Percentiles rank a stretch among this genome's conserved stretches.
Evolutionary conservation across 2,329 filamentous ascomycete species (phyloP).

Genomic region (Trichoderma sp.): DNA sequence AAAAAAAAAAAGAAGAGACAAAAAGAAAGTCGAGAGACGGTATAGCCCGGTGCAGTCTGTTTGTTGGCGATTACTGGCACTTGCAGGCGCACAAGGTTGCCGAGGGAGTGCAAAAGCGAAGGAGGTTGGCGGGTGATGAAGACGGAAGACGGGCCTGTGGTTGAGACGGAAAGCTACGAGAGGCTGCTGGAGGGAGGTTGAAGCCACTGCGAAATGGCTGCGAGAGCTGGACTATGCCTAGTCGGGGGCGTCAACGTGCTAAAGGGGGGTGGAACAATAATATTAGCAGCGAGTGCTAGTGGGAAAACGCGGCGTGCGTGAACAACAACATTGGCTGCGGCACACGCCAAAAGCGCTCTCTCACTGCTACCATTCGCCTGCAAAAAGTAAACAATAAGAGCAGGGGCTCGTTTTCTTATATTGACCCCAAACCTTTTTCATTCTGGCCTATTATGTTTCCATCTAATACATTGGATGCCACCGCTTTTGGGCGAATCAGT

Average conservation of each 20-base stretch:
- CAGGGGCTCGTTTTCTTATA: neutral
- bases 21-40: conserved; percentile 8
- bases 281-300: neutral
- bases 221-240: conserved; percentile 24
- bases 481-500: neutral
- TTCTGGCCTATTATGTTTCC: neutral
- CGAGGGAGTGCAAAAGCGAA: neutral
- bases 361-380: conserved; percentile 19
- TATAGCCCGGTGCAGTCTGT: neutral
- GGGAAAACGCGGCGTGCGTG: conserved; percentile 18
- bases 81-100: neutral
- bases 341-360: conserved; percentile 1
- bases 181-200: conserved; percentile 35
- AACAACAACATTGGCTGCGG: conserved; percentile 23
- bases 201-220: conserved; percentile 26
- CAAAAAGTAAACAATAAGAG: neutral
- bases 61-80: neutral
- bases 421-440: neutral
- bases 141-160: conserved; percentile 24
- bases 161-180: conserved; percentile 27
- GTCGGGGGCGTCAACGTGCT: conserved; percentile 26
- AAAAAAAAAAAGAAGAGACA: neutral
- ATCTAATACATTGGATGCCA: neutral
- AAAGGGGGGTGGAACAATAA: conserved; percentile 26
- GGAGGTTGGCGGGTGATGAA: conserved; percentile 27